Evolutionary conservation across 371 early-diverging fungal genomes (phyloP), one percentile per base, ranked within the genome.

Genomic region (Mortierella sp.): DNA sequence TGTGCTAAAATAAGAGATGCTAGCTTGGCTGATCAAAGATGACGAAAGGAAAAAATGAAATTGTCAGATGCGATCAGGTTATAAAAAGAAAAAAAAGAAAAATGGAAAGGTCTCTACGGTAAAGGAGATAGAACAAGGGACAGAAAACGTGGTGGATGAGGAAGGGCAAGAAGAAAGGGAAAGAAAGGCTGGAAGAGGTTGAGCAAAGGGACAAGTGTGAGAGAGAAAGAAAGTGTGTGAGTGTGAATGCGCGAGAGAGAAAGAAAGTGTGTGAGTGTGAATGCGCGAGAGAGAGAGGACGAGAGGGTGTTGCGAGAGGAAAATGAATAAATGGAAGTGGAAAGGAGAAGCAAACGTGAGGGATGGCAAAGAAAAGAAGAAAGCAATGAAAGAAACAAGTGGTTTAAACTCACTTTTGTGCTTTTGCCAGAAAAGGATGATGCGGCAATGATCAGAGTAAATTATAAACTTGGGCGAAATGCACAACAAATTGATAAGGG

Each of bases 51-150:
- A 3, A 30, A 49, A 55, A 59, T 9, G 60, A 6, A 40, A 39
- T 22, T 20, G 22, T 59, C 14, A 59, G 35, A 16, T 26, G 20
- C 32, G 57, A 57, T 57, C 12, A 57, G 11, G 57, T 24, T 22
- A 57, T 26, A 64, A 24, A 35, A 52, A 39, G 45, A 24, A 35
- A 20, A 32, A 64, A 16, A 40, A 64, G 24, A 16, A 18, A 49
- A 49, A 20, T 35, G 24, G 37, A n/a, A 63, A 28, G 8, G 14
- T n/a, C n/a, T n/a, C n/a, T n/a, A n/a, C n/a, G n/a, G 28, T 0
- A 39, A 28, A 30, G 39, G 62, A 35, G 26, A 66, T 24, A 49
- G 54, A 39, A 73, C 45, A 69, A 20, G 28, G 67, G 22, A n/a
- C 22, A 45, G 45, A 22, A n/a, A 40, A 40, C 26, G 62, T 62